Conservation (phyloP, 2,329 filamentous ascomycete species). For the Chlorencoelia australis region DNA sequence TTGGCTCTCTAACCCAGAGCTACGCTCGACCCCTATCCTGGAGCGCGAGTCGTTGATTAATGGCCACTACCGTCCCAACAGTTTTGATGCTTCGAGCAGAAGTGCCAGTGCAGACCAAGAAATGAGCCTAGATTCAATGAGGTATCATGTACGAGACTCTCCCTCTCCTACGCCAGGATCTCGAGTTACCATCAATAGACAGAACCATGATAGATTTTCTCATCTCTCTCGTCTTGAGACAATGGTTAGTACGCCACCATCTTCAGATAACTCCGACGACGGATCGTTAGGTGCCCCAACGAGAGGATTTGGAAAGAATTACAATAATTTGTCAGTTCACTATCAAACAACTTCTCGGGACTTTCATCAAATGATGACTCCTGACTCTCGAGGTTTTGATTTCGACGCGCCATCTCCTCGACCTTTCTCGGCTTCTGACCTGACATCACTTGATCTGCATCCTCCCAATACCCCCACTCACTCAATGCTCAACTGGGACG, state of each 20-base stretch:
- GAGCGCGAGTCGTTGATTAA: constrained; percentile 9
- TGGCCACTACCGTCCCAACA: not conserved
- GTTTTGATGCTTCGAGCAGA: not conserved
- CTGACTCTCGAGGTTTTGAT: constrained; percentile 2
- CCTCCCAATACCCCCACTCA: constrained; percentile 7
- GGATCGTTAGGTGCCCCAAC: constrained; percentile 1
- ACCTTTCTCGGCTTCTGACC: constrained; percentile 11
- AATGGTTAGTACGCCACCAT: too few species aligned
- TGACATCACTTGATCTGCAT: constrained; percentile 9
- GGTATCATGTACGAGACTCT: not conserved
- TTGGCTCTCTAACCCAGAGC: constrained; percentile 3
- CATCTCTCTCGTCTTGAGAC: too few species aligned
- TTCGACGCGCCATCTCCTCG: constrained; percentile 2
- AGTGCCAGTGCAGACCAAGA: not conserved
- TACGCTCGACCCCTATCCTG: constrained; percentile 6
- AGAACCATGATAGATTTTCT: too few species aligned
- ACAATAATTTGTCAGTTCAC: not conserved
- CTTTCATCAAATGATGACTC: constrained; percentile 3
- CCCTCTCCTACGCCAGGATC: too few species aligned
- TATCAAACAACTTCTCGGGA: not conserved
- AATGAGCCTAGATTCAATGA: not conserved
- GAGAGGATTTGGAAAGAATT: not conserved
- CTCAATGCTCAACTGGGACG: too few species aligned
- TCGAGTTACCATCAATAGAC: too few species aligned
- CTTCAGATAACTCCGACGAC: constrained; percentile 2